Base-by-base conservation (phyloP, 345 rosid species). In the Populus alba region DNA sequence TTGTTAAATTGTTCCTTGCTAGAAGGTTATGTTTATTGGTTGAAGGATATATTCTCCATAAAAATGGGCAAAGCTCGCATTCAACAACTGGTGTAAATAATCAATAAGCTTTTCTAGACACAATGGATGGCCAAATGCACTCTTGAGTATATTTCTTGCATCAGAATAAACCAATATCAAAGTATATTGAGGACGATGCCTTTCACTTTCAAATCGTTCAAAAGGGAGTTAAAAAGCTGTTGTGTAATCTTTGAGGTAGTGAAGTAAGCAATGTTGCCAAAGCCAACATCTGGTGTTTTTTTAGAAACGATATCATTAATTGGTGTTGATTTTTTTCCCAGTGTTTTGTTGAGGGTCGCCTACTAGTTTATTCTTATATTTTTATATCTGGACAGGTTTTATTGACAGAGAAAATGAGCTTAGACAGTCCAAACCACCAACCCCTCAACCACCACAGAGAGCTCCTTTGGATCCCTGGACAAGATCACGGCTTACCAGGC, bases 371-470 rank as follows among this genome's bases (percentile, higher is more conserved):
- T n/a, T n/a, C 8, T 7, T 68, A 39, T 8, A 65, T 33, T 47
- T 77, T 38, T 76, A 31, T 5, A 16, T 43, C 22, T 72, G 77
- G 73, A 47, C 90, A 92, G 97, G 89, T 95, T 95, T n/a, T 75
- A 87, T 95, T 10, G 99, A 92, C 78, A 83, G 99, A 86, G 95
- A 92, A 81, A 93, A 95, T 41, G 98, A 95, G 82, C 93, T 92
- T 71, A 87, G 98, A 55, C 92, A 93, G 81, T 87, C 97, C 35
- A 95, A 92, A 83, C 91, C 94, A 35, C 88, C 95, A 7, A 75
- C 85, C 38, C 91, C 95, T 66, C 98, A 90, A 80, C 90, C 89
- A 5, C 93, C 89, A 31, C 94, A 84, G 61, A 88, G 90, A 81
- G 83, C 84, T 45, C 82, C 95, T 0, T 43, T 96, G 68, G 97